These are phyloP conservation scores for Darksidea phi DNA, from an alignment of 495 filamentous ascomycete genomes.

Conservation along the genomic window DNA sequence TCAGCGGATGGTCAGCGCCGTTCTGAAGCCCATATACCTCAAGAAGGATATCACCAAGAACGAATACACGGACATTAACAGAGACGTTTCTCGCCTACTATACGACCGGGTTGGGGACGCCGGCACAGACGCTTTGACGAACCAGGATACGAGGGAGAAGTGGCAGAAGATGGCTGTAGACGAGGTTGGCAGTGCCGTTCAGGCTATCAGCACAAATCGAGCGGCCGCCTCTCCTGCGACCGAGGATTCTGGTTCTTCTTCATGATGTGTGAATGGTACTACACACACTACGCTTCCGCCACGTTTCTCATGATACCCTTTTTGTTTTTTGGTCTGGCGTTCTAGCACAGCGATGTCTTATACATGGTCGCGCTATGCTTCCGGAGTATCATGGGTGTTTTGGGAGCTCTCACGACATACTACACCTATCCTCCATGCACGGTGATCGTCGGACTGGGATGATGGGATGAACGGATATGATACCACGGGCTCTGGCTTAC, in stretches of 20 bases:
- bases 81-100: constrained; percentile 75
- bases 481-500: no score
- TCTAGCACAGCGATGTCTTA: not conserved
- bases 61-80: constrained; percentile 85
- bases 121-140: constrained; percentile 50
- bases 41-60: constrained; percentile 68
- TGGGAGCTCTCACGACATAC: no score
- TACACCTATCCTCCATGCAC: no score
- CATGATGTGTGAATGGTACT: not conserved
- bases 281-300: no score
- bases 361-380: not conserved
- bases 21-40: constrained; percentile 73
- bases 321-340: not conserved
- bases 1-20: constrained; percentile 73
- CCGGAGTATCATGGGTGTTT: not conserved
- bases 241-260: constrained; percentile 17
- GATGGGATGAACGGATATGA: no score
- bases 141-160: constrained; percentile 53
- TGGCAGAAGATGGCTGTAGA: constrained; percentile 69
- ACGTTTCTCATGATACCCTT: not conserved
- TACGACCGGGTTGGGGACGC: constrained; percentile 74
- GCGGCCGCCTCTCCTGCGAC: not conserved
- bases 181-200: constrained; percentile 70
- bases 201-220: constrained; percentile 31
- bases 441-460: no score